Evolutionary conservation across 2,329 filamentous ascomycete species (phyloP), one percentile per base, ranked within the genome.

Genomic region (Colletotrichum graminicola): DNA sequence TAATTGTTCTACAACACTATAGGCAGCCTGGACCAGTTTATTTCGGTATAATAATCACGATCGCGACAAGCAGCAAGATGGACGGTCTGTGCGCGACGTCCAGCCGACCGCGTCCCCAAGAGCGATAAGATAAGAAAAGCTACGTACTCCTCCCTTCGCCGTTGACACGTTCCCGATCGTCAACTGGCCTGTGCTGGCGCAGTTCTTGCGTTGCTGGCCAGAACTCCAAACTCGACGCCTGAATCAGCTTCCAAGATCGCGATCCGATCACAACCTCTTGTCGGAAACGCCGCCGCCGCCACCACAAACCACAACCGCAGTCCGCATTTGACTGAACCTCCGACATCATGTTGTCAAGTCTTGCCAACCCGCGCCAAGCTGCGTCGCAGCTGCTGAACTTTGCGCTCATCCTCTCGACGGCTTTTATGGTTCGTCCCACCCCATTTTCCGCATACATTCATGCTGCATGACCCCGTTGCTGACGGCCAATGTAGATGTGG

Each of bases 301-400:
- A 34, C n/a, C 18, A 29, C 29, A 29, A 29, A 47, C n/a, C 54
- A 47, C 23, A 18, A 55, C 12, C 67, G 51, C 39, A 10, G 18
- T 12, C 39, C n/a, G 7, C n/a, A 29, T 23, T n/a, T 55, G 18
- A 34, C 39, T 14, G 34, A 34, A 52, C 21, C 43, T 23, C 65
- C 54, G 39, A 64, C 77, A 83, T 66, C 70, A 95, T 95, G 93
- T 78, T 95, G 74, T 89, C 91, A 55, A 83, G 86, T 74, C 85
- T 97, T 74, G 84, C 86, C 71, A 94, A 94, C 81, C 92, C 93
- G 75, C 92, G 94, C 81, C 94, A 97, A 81, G 88, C 93, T 66
- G 91, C 94, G 77, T 87, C 90, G 60, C 94, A 97, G 86, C 82
- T 95, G 75, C 90, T 97, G 79, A 97, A 97, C 84, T 97, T 98